Evolutionary conservation across 2,329 filamentous ascomycete genomes (phyloP), one percentile per base, ranked within the genome.

Genomic region (Xylariaceae sp.): DNA sequence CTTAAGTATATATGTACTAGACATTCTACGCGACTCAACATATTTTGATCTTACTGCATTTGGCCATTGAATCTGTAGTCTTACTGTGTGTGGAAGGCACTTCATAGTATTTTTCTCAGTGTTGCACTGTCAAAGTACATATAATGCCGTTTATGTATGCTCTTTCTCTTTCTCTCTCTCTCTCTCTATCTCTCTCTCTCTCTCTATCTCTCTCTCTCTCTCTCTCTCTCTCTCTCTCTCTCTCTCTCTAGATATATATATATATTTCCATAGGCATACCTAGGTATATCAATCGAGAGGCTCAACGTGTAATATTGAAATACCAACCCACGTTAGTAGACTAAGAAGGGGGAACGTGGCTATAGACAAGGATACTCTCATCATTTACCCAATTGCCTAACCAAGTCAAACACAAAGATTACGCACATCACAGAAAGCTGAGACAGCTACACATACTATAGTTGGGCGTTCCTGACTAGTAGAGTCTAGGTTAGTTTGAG

Each of bases 401-500:
- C 3, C 42, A 37, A 53, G 50, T 29, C 50, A 18, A 49, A 44
- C 45, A 49, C 40, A 53, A 21, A 49, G 47, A 50, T 57, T 21
- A 40, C 26, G 44, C 37, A 54, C 42, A 56, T 60, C 54, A 37
- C 48, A 51, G 37, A 40, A 51, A 51, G 19, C 52, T 62, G 60
- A 60, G 52, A 57, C 57, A 54, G 32, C 46, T 44, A 52, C 42
- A 44, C 20, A 45, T 37, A 12, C 32, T 51, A 37, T 45, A 47
- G 48, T 47, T 50, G 48, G 29, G 21, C 43, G 58, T 61, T 57
- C 58, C 58, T 60, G 54, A 47, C 58, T 58, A 58, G 54, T 56
- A 54, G 50, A 44, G 44, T 44, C 47, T 48, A 20, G 48, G 44
- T 47, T 56, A 57, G 54, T 54, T 44, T 12, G 40, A 43, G 44